Conservation (phyloP, 1,139 yeast species). For the Kluyveromyces sp. region DNA sequence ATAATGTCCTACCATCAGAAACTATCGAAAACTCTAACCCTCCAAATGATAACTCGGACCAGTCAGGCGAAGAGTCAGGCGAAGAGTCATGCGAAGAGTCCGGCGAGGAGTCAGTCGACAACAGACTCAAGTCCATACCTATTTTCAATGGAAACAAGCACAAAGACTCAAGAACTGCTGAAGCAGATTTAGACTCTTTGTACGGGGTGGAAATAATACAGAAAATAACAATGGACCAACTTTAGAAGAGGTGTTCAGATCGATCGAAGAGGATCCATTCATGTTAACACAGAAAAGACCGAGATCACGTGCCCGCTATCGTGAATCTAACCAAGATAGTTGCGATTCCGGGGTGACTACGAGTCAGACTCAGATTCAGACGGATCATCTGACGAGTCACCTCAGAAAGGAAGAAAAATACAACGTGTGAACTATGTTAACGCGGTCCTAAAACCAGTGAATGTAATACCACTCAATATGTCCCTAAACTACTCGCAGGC, state of each 20-base stretch:
- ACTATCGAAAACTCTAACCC: too few relatives aligned
- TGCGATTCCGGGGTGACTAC: neutral
- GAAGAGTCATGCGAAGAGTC: too few relatives aligned
- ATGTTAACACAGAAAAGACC: neutral
- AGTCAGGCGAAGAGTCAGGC: too few relatives aligned
- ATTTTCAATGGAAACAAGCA: neutral
- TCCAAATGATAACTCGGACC: too few relatives aligned
- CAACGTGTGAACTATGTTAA: neutral
- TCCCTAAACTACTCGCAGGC: slow-evolving; percentile 6
- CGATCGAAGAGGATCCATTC: neutral
- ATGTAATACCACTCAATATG: neutral
- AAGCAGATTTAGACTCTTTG: neutral
- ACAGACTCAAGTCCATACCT: neutral
- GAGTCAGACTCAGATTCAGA: neutral
- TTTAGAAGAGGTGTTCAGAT: neutral
- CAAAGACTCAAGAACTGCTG: neutral
- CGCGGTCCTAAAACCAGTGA: neutral
- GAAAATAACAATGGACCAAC: neutral
- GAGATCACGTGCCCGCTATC: neutral
- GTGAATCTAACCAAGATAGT: neutral
- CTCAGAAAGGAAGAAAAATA: neutral
- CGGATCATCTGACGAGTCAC: neutral
- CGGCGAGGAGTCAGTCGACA: too few relatives aligned
- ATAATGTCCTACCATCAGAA: too few relatives aligned
- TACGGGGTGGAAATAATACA: neutral